phyloP scores from a whole-genome alignment of 257 asterid genomes.

The Coffea eugenioides region DNA sequence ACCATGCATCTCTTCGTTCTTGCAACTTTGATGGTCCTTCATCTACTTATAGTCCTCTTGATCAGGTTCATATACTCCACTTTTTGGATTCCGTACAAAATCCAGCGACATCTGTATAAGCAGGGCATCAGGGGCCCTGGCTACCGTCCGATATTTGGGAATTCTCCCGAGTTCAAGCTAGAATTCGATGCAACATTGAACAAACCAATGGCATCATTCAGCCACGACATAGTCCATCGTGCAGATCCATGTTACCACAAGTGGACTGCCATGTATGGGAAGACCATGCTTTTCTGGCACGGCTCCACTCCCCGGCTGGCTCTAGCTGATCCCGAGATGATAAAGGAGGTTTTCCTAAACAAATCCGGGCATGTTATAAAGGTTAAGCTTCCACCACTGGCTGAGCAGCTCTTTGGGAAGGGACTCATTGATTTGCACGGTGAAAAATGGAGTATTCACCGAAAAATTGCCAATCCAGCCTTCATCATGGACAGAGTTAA shows the following conservation, averaged over 20 bases:
- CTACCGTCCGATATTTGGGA: constrained; percentile 40
- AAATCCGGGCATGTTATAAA: constrained; percentile 23
- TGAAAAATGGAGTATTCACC: constrained; percentile 37
- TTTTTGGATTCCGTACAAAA: constrained; percentile 31
- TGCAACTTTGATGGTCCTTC: background rate
- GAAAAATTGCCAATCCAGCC: constrained; percentile 33
- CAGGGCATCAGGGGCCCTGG: constrained; percentile 45
- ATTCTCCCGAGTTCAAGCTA: constrained; percentile 30
- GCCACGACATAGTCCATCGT: constrained; percentile 34
- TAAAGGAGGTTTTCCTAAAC: constrained; percentile 34
- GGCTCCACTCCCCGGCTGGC: constrained; percentile 44
- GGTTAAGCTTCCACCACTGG: constrained; percentile 27
- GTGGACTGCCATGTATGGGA: constrained; percentile 47
- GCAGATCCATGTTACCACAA: constrained; percentile 44
- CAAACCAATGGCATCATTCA: constrained; percentile 24
- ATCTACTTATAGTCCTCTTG: constrained; percentile 9
- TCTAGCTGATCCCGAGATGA: constrained; percentile 34
- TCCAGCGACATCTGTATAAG: constrained; percentile 29
- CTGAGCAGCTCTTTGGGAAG: constrained; percentile 39
- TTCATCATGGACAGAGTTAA: constrained; percentile 39
- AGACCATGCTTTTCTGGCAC: constrained; percentile 43
- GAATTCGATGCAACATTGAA: constrained; percentile 32
- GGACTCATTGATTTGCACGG: constrained; percentile 42
- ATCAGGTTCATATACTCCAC: constrained; percentile 25
- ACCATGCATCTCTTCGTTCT: constrained; percentile 11